Base-by-base conservation (phyloP, 768 basidiomycete species). In the Kondoa malvinella region DNA sequence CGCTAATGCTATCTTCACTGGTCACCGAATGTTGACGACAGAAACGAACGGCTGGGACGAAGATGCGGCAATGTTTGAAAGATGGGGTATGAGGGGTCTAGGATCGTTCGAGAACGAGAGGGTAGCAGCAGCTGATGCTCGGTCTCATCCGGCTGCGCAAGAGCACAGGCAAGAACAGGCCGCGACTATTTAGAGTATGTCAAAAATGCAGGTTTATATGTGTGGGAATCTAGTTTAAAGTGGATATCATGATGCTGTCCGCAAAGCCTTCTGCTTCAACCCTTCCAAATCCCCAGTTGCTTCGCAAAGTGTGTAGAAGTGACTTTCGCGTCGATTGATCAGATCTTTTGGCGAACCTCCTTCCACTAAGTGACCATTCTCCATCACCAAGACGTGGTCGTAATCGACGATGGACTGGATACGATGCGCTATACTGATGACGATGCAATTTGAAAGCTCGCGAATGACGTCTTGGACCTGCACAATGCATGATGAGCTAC, bases 1-100 rank as follows among this genome's bases (percentile, higher is more conserved):
- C 27, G 94, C 92, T 26, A 97, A 97, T 75, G 94, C 94, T 26
- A 86, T 97, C 69, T 97, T 97, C 77, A 97, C 94, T n/a, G 94
- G 65, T 59, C 58, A 31, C 76, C 82, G 86, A 73, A 97, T 97
- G 94, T 77, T 97, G 72, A 97, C 94, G 15, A 97, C 94, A 16
- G 91, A 92, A 59, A 73, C 73, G 1, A 72, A 69, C 12, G 88
- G 90, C 57, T 96, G 92, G 94, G 91, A 95, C 74, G 89, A 92
- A 84, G 94, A 97, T 78, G 94, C 92, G 76, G 82, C 85, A 12
- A 89, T 96, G 90, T 88, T 97, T 84, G 80, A 77, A 2, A 83
- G 90, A 57, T 95, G 91, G 92, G 94, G 94, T 33, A 80, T 97
- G 32, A 81, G 86, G 70, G 92, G 92, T 33, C 90, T 95, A 88